Percentiles rank a stretch among this genome's conserved stretches.
phyloP scores from a whole-genome alignment of 805 yeast species.

The Metschnikowia drakensbergensis region DNA sequence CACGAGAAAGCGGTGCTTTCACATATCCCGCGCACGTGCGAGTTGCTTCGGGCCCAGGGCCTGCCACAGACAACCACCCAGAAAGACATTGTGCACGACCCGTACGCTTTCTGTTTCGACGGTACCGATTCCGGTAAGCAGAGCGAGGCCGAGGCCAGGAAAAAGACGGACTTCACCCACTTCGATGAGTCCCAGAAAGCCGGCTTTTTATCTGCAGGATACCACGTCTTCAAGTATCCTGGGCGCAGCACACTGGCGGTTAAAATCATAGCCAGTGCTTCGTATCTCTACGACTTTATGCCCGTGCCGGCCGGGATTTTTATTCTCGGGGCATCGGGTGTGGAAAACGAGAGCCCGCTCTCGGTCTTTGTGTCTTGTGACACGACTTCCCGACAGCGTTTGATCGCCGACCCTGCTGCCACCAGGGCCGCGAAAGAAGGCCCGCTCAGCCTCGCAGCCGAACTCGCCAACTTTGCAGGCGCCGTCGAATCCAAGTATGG shows the following conservation, averaged over 20 bases:
- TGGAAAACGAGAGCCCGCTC: not conserved
- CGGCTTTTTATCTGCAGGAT: conserved; percentile 10
- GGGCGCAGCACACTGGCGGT: conserved; percentile 27
- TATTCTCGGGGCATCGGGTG: conserved; percentile 18
- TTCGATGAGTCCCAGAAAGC: not conserved
- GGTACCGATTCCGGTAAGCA: conserved; percentile 8
- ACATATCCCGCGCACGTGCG: conserved; percentile 5
- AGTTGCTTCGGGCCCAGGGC: not conserved
- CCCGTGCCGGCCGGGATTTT: conserved; percentile 33
- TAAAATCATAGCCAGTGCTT: conserved; percentile 32
- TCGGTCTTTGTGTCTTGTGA: conserved; percentile 9
- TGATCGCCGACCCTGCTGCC: conserved; percentile 8
- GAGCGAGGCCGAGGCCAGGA: conserved; percentile 21
- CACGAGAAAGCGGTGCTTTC: conserved; percentile 8
- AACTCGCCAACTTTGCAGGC: conserved; percentile 20
- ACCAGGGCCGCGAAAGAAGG: conserved; percentile 2
- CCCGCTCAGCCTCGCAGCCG: conserved; percentile 7
- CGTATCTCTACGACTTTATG: conserved; percentile 42
- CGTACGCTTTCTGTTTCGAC: conserved; percentile 1
- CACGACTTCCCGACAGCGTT: conserved; percentile 12
- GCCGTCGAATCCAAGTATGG: conserved; percentile 1
- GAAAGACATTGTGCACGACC: not conserved
- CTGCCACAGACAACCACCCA: not conserved
- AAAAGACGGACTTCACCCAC: conserved; percentile 9
- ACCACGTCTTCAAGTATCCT: conserved; percentile 35